Evolutionary conservation across 176 grass and related monocot genomes (phyloP), one percentile per base, ranked within the genome.

Genomic region (Avena atlantica): DNA sequence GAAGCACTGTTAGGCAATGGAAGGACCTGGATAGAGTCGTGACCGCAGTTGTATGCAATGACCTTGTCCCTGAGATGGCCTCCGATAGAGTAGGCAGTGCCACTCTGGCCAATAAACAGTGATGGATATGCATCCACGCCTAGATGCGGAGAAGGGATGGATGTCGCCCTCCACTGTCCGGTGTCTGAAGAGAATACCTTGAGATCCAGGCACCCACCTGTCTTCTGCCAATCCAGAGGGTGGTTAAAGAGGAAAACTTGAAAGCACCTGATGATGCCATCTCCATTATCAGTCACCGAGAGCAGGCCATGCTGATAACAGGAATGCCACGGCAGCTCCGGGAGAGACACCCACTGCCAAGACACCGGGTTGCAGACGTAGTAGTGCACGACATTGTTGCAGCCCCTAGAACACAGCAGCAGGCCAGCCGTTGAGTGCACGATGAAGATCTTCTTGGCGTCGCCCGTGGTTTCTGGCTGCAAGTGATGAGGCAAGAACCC

Each of bases 321-420:
- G 29, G 2, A 4, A 40, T 1, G 12, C 66, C 66, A 40, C 7
- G 31, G 14, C 15, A 69, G 31, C 34, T 70, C 36, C 36, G 36
- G 16, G 34, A 42, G 67, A 42, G 67, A 20, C 29, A 70, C 34
- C 3, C 34, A 42, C 34, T 70, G 67, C 34, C 67, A 70, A 70
- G 67, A 70, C 14, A 70, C 66, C 8, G 66, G 31, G 66, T 70
- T 70, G 66, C 66, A 70, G 31, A 40, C 16, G 29, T 70, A 68
- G 65, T 68, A 68, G 8, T 70, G 34, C 66, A 20, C 66, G 20
- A 9, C 66, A 19, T 4, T 19, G 34, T 8, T 16, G 27, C 27
- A 7, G 14, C 65, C 65, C 65, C 31, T 69, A 3, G 15, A 69
- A 17, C 65, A 69, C 65, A 69, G 15, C 9, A 69, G 65, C 29